Evolutionary conservation across 2,329 filamentous ascomycete species (phyloP).

Genomic region (Arthrinium phaeospermum): DNA sequence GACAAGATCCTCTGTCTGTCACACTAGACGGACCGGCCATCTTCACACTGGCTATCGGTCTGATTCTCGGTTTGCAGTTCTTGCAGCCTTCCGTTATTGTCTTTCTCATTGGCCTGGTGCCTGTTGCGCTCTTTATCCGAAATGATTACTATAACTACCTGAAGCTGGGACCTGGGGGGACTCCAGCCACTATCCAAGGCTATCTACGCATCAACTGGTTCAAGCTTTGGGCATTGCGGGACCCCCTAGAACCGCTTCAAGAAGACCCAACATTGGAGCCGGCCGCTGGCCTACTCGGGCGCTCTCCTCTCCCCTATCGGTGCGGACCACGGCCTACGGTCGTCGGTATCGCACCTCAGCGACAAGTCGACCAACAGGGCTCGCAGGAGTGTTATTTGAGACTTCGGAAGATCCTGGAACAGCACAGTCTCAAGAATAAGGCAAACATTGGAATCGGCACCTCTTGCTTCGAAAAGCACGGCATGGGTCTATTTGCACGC

Average conservation of each 20-base stretch:
- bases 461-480: conserved; percentile 84
- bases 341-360: conserved; percentile 25
- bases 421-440: conserved; percentile 53
- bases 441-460: conserved; percentile 64
- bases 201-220: conserved; percentile 78
- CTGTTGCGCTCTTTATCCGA: conserved; percentile 58
- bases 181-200: conserved; percentile 73
- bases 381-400: conserved; percentile 57
- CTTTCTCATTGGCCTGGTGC: conserved; percentile 55
- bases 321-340: conserved; percentile 55
- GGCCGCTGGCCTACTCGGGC: conserved; percentile 61
- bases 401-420: conserved; percentile 59
- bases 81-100: conserved; percentile 54
- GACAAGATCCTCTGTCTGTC: conserved; percentile 57
- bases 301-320: conserved; percentile 62
- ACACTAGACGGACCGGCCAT: conserved; percentile 59
- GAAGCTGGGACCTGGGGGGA: conserved; percentile 79
- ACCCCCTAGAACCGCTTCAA: conserved; percentile 68
- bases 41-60: conserved; percentile 48
- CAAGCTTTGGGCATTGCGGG: conserved; percentile 71
- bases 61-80: conserved; percentile 59
- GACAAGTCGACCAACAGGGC: conserved; percentile 60
- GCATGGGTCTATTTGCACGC: conserved; percentile 74
- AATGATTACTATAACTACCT: conserved; percentile 80
- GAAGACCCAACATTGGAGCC: conserved; percentile 58